phyloP scores from a whole-genome alignment of 768 basidiomycete species.

The Dictyophora rubrovolvata region DNA sequence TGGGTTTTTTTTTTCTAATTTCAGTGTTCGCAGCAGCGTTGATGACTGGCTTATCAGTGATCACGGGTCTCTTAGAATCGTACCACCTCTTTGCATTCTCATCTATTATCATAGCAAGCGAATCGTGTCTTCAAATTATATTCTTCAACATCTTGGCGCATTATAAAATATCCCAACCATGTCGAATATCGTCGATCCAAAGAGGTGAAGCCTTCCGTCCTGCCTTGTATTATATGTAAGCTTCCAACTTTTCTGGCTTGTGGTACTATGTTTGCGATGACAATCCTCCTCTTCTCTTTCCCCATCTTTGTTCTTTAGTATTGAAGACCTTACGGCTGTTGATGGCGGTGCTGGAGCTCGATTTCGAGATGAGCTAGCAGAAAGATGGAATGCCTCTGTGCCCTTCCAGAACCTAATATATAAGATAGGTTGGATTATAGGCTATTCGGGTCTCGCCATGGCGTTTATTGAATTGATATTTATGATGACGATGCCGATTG shows the following conservation, averaged over 20 bases:
- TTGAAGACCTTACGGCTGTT: neutral
- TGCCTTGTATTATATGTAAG: neutral
- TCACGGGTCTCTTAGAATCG: neutral
- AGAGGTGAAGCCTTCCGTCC: neutral
- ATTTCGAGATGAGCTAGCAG: neutral
- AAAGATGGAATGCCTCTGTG: neutral
- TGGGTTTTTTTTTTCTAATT: neutral
- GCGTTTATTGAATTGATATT: neutral
- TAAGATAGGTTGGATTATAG: neutral
- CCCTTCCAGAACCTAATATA: neutral
- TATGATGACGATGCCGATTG: neutral
- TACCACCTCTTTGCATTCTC: neutral
- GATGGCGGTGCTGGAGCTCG: neutral
- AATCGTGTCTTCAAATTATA: neutral
- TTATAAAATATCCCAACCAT: neutral
- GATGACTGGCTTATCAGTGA: neutral
- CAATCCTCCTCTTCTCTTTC: neutral
- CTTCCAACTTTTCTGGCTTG: neutral
- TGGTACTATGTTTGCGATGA: neutral
- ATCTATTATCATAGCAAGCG: neutral
- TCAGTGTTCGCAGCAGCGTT: neutral
- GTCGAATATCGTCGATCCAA: neutral
- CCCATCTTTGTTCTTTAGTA: neutral
- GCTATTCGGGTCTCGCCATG: neutral
- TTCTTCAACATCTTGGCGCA: neutral